Base-by-base conservation (phyloP, 2,329 filamentous ascomycete genomes). In the Talaromyces atroroseus region DNA sequence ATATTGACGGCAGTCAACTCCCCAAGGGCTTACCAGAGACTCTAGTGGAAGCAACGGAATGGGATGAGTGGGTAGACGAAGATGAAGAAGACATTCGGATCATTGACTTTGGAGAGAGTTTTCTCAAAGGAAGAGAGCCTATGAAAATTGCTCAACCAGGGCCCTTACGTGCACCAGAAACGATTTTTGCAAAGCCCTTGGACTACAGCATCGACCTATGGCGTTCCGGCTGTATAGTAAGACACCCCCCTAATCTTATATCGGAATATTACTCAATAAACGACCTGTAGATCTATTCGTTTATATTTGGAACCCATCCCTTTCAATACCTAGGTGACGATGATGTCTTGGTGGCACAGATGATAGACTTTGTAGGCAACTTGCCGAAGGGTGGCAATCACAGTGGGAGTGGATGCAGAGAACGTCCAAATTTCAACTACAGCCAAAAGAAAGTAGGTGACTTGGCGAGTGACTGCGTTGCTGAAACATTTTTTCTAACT, bases 191-290 rank as follows among this genome's bases (percentile, higher is more conserved):
- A 1, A 59, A 68, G 29, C 21, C 8, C 6, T 68, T 73, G 63
- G 62, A 64, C 58, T 64, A 60, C 49, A 60, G 63, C 2, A 67
- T 71, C 53, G 68, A 73, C 29, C 61, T 72, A 36, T 73, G 65
- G 71, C 61, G 63, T 11, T 49, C 45, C 20, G 64, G 64, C 24
- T 65, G 61, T 36, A 61, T 64, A 53, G 64, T 67, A 61, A n/a
- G 61, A 60, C 2, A 34, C 44, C 12, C 24, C 45, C 8, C 10
- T 53, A 50, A 54, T 14, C 29, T 32, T 12, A 8, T 11, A 32
- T 32, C 29, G 29, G 29, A 32, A 32, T 10, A 11, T 32, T 7
- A 40, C 47, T 50, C 21, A 40, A 56, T 24, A 8, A 26, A 47
- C 20, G 11, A 14, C 21, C 23, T 54, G 1, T 54, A 64, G 63